Conservation (phyloP, 768 basidiomycete species). For the Lactarius sanguifluus region DNA sequence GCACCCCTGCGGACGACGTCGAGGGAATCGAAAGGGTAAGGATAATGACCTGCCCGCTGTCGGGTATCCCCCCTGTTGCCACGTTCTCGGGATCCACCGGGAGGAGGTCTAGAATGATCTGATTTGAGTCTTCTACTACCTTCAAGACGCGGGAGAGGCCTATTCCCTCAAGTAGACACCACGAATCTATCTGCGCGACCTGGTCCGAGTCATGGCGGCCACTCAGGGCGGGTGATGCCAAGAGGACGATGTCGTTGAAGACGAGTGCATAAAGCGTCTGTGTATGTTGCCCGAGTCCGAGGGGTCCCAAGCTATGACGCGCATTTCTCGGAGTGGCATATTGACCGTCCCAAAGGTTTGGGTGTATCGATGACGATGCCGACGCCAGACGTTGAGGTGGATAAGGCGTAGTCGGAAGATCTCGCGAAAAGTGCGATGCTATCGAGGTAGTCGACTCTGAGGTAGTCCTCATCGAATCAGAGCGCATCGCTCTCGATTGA, state of each 20-base stretch:
- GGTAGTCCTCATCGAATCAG: conserved; percentile 27
- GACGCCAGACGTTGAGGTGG: conserved; percentile 9
- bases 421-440: conserved; percentile 19
- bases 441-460: conserved; percentile 25
- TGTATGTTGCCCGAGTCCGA: conserved; percentile 9
- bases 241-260: conserved; percentile 70
- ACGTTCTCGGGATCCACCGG: conserved; percentile 45
- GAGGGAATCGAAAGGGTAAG: conserved; percentile 38
- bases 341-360: conserved; percentile 18
- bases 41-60: conserved; percentile 37
- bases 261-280: conserved; percentile 40
- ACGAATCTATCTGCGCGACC: conserved; percentile 32
- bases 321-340: neutral
- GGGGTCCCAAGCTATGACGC: neutral
- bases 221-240: conserved; percentile 43
- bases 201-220: conserved; percentile 30
- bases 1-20: conserved; percentile 33
- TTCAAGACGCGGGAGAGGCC: conserved; percentile 52
- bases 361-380: conserved; percentile 13
- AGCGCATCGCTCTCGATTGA: conserved; percentile 21
- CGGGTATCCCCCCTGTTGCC: conserved; percentile 39
- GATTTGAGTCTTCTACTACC: conserved; percentile 40
- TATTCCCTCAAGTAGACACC: conserved; percentile 47
- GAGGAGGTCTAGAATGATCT: conserved; percentile 49
- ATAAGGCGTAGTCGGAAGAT: conserved; percentile 4